A percentile compares a stretch with the other conserved stretches of the same genome.
Conservation (phyloP, 2,329 filamentous ascomycete genomes). For the Phaeophleospora eucalypticola region DNA sequence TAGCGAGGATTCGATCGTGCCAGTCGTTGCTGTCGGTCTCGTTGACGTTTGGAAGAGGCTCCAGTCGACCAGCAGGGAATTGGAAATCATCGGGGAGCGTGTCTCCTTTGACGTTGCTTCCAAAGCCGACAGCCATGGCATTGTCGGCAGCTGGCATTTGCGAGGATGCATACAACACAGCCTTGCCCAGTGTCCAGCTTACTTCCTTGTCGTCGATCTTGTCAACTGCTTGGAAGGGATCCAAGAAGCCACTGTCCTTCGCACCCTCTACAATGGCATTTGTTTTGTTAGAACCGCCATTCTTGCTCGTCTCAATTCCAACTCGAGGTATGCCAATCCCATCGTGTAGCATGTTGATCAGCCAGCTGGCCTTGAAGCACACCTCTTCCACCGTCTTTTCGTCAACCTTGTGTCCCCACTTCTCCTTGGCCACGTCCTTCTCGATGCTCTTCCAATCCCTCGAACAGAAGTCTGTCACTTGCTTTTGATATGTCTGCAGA, state of each 20-base stretch:
- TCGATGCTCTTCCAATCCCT: conserved; percentile 77
- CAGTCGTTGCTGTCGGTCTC: conserved; percentile 48
- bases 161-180: conserved; percentile 89
- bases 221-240: conserved; percentile 88
- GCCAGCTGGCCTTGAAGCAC: conserved; percentile 97
- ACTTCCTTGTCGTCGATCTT: conserved; percentile 89
- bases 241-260: conserved; percentile 67
- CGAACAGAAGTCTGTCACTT: conserved; percentile 79
- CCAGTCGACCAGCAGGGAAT: conserved; percentile 56
- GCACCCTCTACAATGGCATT: conserved; percentile 64
- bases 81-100: conserved; percentile 65
- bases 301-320: conserved; percentile 59
- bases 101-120: conserved; percentile 63
- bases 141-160: conserved; percentile 67
- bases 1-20: conserved; percentile 61
- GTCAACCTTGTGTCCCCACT: conserved; percentile 72
- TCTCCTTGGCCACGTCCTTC: conserved; percentile 58
- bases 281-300: conserved; percentile 63
- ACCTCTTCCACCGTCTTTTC: conserved; percentile 74
- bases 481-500: conserved; percentile 79
- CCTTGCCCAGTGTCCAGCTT: conserved; percentile 95
- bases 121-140: conserved; percentile 81
- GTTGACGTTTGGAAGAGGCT: conserved; percentile 33
- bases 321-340: conserved; percentile 89
- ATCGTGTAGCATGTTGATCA: conserved; percentile 93